Conservation (phyloP, 352 stramenopile species). For the Phytophthora foliorum region DNA sequence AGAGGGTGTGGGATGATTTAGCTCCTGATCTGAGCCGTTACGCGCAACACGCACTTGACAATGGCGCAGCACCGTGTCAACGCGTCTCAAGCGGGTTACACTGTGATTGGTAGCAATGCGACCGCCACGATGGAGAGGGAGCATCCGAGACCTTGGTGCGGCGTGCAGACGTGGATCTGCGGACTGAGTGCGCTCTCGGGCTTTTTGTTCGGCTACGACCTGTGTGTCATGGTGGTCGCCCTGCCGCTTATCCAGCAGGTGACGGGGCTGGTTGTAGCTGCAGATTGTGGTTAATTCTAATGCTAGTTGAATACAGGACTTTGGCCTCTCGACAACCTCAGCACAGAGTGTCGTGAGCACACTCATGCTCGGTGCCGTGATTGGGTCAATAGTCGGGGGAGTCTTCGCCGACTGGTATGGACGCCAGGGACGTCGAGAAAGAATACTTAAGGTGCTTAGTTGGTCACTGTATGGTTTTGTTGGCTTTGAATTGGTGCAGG, state of each 20-base stretch:
- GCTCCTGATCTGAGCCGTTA: not conserved
- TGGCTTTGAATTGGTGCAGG: constrained; percentile 22
- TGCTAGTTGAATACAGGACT: constrained; percentile 39
- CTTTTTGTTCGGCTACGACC: constrained; percentile 81
- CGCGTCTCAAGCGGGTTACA: constrained; percentile 14
- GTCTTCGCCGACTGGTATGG: constrained; percentile 62
- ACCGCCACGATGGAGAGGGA: constrained; percentile 13
- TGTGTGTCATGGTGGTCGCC: constrained; percentile 82
- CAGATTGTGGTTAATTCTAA: not conserved
- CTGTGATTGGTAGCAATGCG: constrained; percentile 4
- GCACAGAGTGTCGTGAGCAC: constrained; percentile 72
- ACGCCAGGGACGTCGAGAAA: not conserved
- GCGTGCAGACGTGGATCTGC: constrained; percentile 60
- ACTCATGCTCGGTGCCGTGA: constrained; percentile 74
- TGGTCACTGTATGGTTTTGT: not conserved
- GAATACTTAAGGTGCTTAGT: not conserved
- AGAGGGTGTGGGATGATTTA: not conserved
- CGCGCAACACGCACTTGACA: constrained; percentile 16
- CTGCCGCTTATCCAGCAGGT: constrained; percentile 73
- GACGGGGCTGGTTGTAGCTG: not conserved
- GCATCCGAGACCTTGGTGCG: constrained; percentile 6
- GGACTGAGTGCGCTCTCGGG: constrained; percentile 74
- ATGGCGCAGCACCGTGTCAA: constrained; percentile 26
- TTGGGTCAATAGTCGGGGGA: constrained; percentile 66
- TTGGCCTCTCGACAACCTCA: constrained; percentile 58